Percentiles rank a stretch among this genome's conserved stretches.
phyloP scores from a whole-genome alignment of 2,329 filamentous ascomycete genomes.

The Amphichorda felina region DNA sequence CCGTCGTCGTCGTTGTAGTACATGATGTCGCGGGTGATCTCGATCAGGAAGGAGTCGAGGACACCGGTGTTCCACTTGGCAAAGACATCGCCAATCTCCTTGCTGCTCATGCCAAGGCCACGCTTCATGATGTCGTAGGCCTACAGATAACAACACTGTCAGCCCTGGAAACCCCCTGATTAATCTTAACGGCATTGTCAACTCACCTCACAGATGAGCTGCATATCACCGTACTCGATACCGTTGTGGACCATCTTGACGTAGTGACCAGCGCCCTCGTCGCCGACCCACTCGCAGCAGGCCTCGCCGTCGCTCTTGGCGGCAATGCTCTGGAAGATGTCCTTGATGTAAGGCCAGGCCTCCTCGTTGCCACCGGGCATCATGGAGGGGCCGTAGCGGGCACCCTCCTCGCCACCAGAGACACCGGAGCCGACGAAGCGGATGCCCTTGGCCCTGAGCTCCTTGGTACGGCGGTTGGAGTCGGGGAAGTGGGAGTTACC shows the following conservation, averaged over 20 bases:
- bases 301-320: conserved; percentile 96
- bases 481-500: conserved; percentile 98
- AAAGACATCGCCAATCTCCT: conserved; percentile 94
- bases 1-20: conserved; percentile 96
- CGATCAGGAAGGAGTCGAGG: conserved; percentile 96
- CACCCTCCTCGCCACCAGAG: conserved; percentile 98
- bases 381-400: conserved; percentile 89
- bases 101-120: conserved; percentile 74
- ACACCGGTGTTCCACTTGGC: conserved; percentile 98
- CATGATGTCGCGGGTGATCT: conserved; percentile 98
- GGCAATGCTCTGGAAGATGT: conserved; percentile 94
- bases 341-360: conserved; percentile 97
- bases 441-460: conserved; percentile 78
- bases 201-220: conserved; percentile 98
- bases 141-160: conserved; percentile 33
- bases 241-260: conserved; percentile 99
- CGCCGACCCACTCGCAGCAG: conserved; percentile 99
- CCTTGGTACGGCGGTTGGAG: conserved; percentile 92
- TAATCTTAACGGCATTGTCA: background rate
- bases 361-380: conserved; percentile 99
- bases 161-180: too few relatives aligned
- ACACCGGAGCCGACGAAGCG: conserved; percentile 95
- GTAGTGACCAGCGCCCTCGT: conserved; percentile 98
- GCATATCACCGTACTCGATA: conserved; percentile 99
- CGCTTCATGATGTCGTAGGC: conserved; percentile 99